phyloP scores from a whole-genome alignment of 768 basidiomycete genomes.

The Cyathus striatus region DNA sequence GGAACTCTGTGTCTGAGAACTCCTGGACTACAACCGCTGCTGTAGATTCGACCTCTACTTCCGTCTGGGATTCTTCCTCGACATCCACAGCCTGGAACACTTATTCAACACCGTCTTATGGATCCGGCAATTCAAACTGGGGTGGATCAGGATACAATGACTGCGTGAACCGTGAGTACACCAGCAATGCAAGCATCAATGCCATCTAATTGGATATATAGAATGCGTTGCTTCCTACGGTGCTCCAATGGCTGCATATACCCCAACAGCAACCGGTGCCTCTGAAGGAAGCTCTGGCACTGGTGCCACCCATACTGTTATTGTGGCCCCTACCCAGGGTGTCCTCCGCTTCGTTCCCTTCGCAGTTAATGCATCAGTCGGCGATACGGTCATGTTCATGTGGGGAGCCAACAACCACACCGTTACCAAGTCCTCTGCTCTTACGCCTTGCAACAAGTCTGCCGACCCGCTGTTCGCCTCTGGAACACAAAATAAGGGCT shows the following conservation, averaged over 20 bases:
- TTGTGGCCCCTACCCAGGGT: slow-evolving; percentile 74
- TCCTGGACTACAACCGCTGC: slow-evolving; percentile 4
- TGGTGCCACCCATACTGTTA: slow-evolving; percentile 67
- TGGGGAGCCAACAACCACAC: slow-evolving; percentile 82
- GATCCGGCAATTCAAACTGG: slow-evolving; percentile 61
- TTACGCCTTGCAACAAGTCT: slow-evolving; percentile 72
- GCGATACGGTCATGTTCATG: slow-evolving; percentile 71
- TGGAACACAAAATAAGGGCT: slow-evolving; percentile 57
- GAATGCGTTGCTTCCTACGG: slow-evolving; percentile 68
- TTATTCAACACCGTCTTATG: slow-evolving; percentile 47
- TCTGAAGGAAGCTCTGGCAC: slow-evolving; percentile 31
- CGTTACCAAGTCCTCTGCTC: slow-evolving; percentile 71
- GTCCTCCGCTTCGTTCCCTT: slow-evolving; percentile 74
- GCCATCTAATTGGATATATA: slow-evolving; percentile 20
- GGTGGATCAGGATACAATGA: slow-evolving; percentile 51
- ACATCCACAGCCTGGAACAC: slow-evolving; percentile 18
- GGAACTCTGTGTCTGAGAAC: background rate
- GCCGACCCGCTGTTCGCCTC: slow-evolving; percentile 54
- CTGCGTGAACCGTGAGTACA: slow-evolving; percentile 63
- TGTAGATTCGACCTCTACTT: no score
- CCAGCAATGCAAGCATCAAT: no score
- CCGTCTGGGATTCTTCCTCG: slow-evolving; percentile 5
- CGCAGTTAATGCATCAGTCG: slow-evolving; percentile 68
- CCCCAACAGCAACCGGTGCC: slow-evolving; percentile 26
- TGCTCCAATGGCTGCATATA: slow-evolving; percentile 23